phyloP scores from a whole-genome alignment of 352 stramenopile genomes.

The Globisporangium mamillatum region DNA sequence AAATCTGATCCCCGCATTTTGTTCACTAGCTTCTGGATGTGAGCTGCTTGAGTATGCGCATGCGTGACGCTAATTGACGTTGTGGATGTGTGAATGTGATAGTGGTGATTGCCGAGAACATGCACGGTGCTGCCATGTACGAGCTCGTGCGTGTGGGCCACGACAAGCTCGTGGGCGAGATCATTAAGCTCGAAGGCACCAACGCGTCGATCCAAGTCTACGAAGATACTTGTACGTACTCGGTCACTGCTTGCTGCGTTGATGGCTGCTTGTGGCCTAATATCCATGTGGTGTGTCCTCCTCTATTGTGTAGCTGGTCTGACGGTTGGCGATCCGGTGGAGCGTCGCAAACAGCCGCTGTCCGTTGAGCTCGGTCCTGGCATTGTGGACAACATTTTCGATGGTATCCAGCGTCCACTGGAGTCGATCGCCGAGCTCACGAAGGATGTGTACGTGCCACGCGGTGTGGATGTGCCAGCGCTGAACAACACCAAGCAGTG shows the following conservation, averaged over 20 bases:
- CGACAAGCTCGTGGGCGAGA: slow-evolving; percentile 99
- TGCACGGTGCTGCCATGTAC: slow-evolving; percentile 99
- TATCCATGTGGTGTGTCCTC: no score
- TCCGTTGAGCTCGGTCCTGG: slow-evolving; percentile 98
- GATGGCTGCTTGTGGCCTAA: background rate
- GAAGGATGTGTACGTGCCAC: slow-evolving; percentile 97
- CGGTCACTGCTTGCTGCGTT: background rate
- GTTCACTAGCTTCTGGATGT: background rate
- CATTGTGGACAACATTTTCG: slow-evolving; percentile 99
- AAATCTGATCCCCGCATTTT: background rate
- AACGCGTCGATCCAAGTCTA: slow-evolving; percentile 99
- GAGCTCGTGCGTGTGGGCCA: slow-evolving; percentile 96
- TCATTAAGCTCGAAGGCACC: slow-evolving; percentile 99
- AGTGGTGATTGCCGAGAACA: slow-evolving; percentile 99
- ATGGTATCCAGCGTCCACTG: slow-evolving; percentile 99
- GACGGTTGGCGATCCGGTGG: slow-evolving; percentile 97
- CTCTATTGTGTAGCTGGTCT: slow-evolving; percentile 74
- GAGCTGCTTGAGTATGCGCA: background rate
- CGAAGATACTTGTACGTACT: slow-evolving; percentile 92
- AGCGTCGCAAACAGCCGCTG: slow-evolving; percentile 96
- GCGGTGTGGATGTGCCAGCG: slow-evolving; percentile 95
- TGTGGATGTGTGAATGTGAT: background rate
- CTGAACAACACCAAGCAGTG: slow-evolving; percentile 93
- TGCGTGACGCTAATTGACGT: background rate
- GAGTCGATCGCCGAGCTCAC: slow-evolving; percentile 94